Conservation (phyloP, 768 basidiomycete species). For the Calocybe indica region DNA sequence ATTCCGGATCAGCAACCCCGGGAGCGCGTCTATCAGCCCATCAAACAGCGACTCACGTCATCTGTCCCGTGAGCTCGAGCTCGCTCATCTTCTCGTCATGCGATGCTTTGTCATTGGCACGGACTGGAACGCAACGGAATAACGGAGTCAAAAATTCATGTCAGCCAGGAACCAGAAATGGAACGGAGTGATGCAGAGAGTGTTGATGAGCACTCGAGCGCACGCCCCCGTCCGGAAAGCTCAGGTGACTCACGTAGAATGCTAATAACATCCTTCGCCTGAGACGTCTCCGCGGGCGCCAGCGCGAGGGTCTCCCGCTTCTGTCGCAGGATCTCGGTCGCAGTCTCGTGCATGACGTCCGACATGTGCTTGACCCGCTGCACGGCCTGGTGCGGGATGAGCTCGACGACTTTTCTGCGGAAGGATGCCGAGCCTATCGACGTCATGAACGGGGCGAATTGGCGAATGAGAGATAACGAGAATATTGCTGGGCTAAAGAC, state of each 20-base stretch:
- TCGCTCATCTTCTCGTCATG: constrained; percentile 32
- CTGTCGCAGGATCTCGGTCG: constrained; percentile 30
- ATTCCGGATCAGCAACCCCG: no score
- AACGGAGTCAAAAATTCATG: background rate
- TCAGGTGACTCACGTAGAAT: constrained; percentile 33
- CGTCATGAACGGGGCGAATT: constrained; percentile 38
- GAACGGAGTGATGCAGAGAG: no score
- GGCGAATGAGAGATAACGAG: constrained; percentile 36
- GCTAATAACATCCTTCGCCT: constrained; percentile 44
- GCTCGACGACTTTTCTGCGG: constrained; percentile 36
- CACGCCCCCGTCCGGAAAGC: background rate
- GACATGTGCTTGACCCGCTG: constrained; percentile 39
- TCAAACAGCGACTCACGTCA: constrained; percentile 31
- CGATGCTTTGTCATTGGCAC: constrained; percentile 30
- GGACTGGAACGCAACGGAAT: constrained; percentile 15
- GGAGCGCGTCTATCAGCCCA: no score
- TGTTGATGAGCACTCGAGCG: background rate
- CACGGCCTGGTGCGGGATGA: constrained; percentile 29
- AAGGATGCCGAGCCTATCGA: constrained; percentile 35
- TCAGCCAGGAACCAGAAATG: no score
- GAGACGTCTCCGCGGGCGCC: constrained; percentile 15
- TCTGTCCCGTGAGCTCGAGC: constrained; percentile 39
- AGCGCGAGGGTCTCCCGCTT: constrained; percentile 24
- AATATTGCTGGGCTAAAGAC: constrained; percentile 36
- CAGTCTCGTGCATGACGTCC: constrained; percentile 42